Base-by-base conservation (phyloP, 345 rosid species). In the Bruguiera sexangula region DNA sequence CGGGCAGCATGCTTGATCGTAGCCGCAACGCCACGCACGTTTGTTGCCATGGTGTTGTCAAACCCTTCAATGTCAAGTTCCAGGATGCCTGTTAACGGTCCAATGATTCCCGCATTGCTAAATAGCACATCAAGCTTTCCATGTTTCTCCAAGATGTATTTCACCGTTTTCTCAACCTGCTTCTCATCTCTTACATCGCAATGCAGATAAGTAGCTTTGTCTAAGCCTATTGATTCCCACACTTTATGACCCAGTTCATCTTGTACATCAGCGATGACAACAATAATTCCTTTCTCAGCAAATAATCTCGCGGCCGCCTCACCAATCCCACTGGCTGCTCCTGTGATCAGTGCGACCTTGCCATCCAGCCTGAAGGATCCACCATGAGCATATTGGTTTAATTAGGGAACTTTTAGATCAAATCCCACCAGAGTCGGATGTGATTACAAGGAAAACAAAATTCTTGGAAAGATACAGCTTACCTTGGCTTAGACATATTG, bases 301-400 rank as follows among this genome's bases (percentile, higher is more conserved):
- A 94, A 94, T 30, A 94, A 60, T 67, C 81, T 78, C 37, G 73
- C 94, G 24, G 97, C 82, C 60, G 80, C 89, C 55, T 86, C 96
- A 1, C 98, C 98, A 60, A 93, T 94, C 43, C 98, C 98, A 30
- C 98, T 91, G 6, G 97, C 97, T 51, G 83, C 96, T 2, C 98
- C 97, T 0, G 97, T 94, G 34, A 94, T 82, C 37, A 94, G 78
- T 19, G 89, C 96, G 39, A 94, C 85, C 81, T 94, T 94, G 2
- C 96, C 97, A 39, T 85, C 92, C 80, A 94, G 73, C 83, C 98
- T 93, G 70, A 59, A 62, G 60, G 22, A 48, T 51, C 21, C 37
- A 20, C 64, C 1, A 39, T 2, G 15, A 15, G 46, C 46, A 39
- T 11, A 39, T 39, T 9, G 46, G 46, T 10, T 39, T 9, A 11